Base-by-base conservation (phyloP, 306 rosid genomes). In the Malus asiatica region DNA sequence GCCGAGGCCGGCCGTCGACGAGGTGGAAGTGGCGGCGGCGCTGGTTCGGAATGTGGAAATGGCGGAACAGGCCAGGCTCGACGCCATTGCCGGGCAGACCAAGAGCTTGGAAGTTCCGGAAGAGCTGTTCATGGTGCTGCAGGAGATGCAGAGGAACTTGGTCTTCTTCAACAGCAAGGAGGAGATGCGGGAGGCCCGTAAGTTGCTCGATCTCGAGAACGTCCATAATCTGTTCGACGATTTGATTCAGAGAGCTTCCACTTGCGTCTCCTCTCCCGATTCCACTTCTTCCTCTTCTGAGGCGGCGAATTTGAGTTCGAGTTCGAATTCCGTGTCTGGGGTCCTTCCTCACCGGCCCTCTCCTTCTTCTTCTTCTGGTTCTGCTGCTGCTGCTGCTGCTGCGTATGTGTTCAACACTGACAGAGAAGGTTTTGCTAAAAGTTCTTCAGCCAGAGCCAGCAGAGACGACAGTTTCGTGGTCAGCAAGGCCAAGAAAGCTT, bases 211-310 rank as follows among this genome's bases (percentile, higher is more conserved):
- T 81, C 91, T 90, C 27, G 98, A 93, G 22, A 81, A 81, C 73
- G 63, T 89, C 68, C 92, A 90, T 59, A 74, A 66, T 2, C 81
- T 90, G 81, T 90, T 90, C 78, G 98, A 93, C 44, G 89, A 90
- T 66, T 82, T 89, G 40, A 82, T 93, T 82, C 98, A 89, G 82
- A 87, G 93, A 84, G 95, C 96, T 58, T 90, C 98, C 14, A 86
- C 71, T n/a, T 89, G 94, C 61, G 86, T 90, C 76, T 75, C 96
- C 6, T 58, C 80, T 74, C 78, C 88, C 19, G 5, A 40, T 68
- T 51, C 89, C 5, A 22, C 30, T 77, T 62, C 83, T 73, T 77
- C 90, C 42, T 35, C 32, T 30, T 30, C 86, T 1, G 12, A 80
- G 22, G 18, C 91, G 6, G 40, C 33, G 11, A 59, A 1, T 61